Percentiles rank a stretch among this genome's conserved stretches.
phyloP scores from a whole-genome alignment of 345 rosid species.

The Brassica nigra region DNA sequence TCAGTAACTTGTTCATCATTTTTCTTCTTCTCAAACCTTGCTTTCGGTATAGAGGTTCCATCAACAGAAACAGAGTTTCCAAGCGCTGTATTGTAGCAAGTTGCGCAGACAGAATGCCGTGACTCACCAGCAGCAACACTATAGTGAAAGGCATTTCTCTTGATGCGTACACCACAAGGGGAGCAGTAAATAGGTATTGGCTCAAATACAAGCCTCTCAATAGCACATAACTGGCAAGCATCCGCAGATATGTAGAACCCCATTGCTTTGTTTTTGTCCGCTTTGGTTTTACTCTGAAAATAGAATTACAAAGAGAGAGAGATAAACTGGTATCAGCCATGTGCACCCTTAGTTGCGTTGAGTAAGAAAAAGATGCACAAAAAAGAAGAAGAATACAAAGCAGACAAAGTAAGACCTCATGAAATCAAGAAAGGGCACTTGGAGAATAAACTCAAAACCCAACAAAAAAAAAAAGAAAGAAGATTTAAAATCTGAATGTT shows the following conservation, averaged over 20 bases:
- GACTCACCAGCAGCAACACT: conserved; percentile 77
- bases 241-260: conserved; percentile 76
- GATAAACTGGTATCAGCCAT: conserved; percentile 1
- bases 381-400: background rate
- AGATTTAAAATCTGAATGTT: background rate
- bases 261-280: conserved; percentile 88
- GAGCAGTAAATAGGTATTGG: conserved; percentile 89
- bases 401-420: background rate
- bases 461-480: background rate
- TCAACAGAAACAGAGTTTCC: conserved; percentile 62
- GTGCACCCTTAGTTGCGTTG: background rate
- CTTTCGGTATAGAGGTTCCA: conserved; percentile 61
- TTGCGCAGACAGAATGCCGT: conserved; percentile 70
- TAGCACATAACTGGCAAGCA: conserved; percentile 92
- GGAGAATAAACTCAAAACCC: background rate
- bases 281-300: conserved; percentile 83
- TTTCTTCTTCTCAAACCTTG: conserved; percentile 86
- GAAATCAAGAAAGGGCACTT: background rate
- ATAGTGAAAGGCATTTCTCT: conserved; percentile 81
- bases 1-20: conserved; percentile 88
- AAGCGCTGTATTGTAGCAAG: conserved; percentile 79
- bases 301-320: conserved; percentile 21
- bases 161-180: conserved; percentile 86
- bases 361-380: background rate
- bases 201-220: conserved; percentile 85